Base-by-base conservation (phyloP, 371 early-diverging fungal species). In the Paramicrosporidium saccamoebae region DNA sequence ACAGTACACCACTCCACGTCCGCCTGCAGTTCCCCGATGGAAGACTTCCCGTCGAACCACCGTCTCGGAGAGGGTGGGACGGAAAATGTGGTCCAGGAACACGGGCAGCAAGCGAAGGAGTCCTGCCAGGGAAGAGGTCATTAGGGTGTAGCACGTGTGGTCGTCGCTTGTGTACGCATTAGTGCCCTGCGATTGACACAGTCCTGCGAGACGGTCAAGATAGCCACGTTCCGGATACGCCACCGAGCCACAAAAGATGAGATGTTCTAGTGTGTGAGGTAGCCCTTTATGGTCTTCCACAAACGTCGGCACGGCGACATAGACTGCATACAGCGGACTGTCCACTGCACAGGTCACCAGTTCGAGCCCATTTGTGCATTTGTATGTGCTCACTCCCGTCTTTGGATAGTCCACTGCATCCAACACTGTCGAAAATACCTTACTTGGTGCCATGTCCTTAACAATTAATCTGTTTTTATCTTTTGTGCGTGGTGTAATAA, bases 1-100 rank as follows among this genome's bases (percentile, higher is more conserved):
- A 34, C 64, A 63, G 25, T 53, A 69, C 17, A 73, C 74, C 4
- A 72, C 74, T 6, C 74, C 74, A 20, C 61, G 52, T 21, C 59
- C 50, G 25, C 52, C 49, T 3, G 50, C 65, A 0, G 41, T 33
- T 11, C 46, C 53, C 27, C 66, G 62, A 33, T 68, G 67, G 29
- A 61, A 59, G 4, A 68, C 66, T 20, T 55, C 58, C 13, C 62
- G 61, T 16, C 52, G 41, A 33, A 64, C 66, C 27, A 63, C 60
- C 13, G 46, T 46, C 13, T 58, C 54, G 10, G 40, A 29, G 21
- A 69, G 42, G n/a, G 54, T 45, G 2, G 73, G 73, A 27, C 49
- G 35, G 16, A 71, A 33, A 5, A 73, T 46, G 28, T 69, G 72
- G 29, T 71, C 72, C 35, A 72, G 30, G 27, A 58, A 67, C 1